Conservation (phyloP, 805 yeast genomes). For the Maudiozyma bulderi region DNA sequence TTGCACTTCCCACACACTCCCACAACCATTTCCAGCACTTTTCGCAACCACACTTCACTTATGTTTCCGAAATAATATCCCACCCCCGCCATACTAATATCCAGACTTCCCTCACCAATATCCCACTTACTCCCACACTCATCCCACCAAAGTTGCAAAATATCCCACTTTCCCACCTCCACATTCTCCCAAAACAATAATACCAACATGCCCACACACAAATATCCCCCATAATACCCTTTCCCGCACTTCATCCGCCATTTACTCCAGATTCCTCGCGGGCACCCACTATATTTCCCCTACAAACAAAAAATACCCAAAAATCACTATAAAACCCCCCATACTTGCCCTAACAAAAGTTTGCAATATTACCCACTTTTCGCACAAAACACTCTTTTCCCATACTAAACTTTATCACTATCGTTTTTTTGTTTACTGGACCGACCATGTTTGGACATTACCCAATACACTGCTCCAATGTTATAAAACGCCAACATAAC, state of each 20-base stretch:
- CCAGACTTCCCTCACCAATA: background rate
- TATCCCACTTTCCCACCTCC: too few relatives aligned
- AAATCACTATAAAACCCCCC: too few relatives aligned
- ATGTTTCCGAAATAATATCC: background rate
- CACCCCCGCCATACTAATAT: background rate
- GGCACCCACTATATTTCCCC: too few relatives aligned
- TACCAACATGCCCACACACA: background rate
- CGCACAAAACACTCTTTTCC: background rate
- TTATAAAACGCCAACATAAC: background rate
- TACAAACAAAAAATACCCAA: too few relatives aligned
- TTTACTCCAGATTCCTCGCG: too few relatives aligned
- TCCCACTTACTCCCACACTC: background rate
- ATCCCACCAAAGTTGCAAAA: background rate
- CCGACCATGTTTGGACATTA: background rate
- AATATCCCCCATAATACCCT: background rate
- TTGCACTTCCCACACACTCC: background rate
- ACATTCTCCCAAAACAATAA: background rate
- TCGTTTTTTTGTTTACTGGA: background rate
- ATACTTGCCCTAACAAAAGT: background rate
- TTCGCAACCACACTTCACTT: background rate
- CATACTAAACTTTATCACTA: background rate
- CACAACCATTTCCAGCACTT: background rate
- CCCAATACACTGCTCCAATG: background rate
- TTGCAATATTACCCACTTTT: background rate
- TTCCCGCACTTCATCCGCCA: too few relatives aligned